phyloP scores from a whole-genome alignment of 768 basidiomycete species.

The Naganishia randhawae region DNA sequence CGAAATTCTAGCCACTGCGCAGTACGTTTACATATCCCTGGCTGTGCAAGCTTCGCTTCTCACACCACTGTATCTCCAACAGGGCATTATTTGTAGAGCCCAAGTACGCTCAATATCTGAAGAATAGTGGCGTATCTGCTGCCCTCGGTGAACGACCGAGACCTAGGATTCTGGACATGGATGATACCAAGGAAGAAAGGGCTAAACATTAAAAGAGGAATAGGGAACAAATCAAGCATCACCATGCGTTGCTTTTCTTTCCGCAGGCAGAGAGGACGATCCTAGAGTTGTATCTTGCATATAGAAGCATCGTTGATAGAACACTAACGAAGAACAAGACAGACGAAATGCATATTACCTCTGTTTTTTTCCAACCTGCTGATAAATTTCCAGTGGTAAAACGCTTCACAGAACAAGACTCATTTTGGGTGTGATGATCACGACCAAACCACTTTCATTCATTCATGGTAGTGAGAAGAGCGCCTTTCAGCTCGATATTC shows the following conservation, averaged over 20 bases:
- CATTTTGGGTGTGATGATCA: too few species aligned
- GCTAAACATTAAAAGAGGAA: neutral
- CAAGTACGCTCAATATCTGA: slow-evolving; percentile 73
- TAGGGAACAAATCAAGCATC: neutral
- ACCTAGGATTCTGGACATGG: slow-evolving; percentile 25
- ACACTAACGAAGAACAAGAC: too few species aligned
- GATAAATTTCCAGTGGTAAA: too few species aligned
- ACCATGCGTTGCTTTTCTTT: too few species aligned
- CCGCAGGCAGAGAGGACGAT: neutral
- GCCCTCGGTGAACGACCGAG: slow-evolving; percentile 57
- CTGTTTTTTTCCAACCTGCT: too few species aligned
- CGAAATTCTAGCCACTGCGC: slow-evolving; percentile 73
- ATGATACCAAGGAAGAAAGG: slow-evolving; percentile 26
- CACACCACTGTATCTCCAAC: slow-evolving; percentile 22
- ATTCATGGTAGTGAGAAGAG: too few species aligned
- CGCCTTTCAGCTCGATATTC: too few species aligned
- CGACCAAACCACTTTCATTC: too few species aligned
- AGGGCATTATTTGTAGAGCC: slow-evolving; percentile 86
- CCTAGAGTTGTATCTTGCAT: neutral
- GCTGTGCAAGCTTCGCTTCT: neutral
- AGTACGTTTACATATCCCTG: slow-evolving; percentile 55
- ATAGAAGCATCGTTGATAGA: neutral
- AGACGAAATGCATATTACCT: too few species aligned
- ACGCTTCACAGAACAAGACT: too few species aligned
- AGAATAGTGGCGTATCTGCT: slow-evolving; percentile 60